A percentile compares a stretch with the other conserved stretches of the same genome.
Evolutionary conservation across 2,329 filamentous ascomycete genomes (phyloP).

Genomic region (Fusarium gaditjirri): DNA sequence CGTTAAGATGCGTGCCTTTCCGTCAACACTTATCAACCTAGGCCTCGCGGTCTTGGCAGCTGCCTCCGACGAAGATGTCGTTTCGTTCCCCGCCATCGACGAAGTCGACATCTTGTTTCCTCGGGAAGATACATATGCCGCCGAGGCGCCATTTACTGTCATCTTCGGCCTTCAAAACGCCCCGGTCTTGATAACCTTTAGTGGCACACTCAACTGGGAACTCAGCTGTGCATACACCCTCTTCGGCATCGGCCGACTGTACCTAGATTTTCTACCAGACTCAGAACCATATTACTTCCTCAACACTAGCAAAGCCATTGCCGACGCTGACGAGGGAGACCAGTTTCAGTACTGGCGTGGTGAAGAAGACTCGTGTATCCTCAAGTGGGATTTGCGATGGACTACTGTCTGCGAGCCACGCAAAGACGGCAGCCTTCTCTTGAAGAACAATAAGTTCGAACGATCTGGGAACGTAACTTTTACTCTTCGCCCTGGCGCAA

Average conservation of each 20-base stretch:
- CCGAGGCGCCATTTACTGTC: constrained; percentile 24
- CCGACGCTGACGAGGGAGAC: constrained; percentile 16
- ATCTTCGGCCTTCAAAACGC: constrained; percentile 32
- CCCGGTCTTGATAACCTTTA: constrained; percentile 20
- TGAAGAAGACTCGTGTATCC: constrained; percentile 16
- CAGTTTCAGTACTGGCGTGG: constrained; percentile 24
- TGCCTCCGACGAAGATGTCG: constrained; percentile 1
- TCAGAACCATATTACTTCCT: constrained; percentile 21
- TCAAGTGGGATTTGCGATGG: constrained; percentile 22
- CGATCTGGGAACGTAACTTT: constrained; percentile 12
- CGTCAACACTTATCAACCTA: neutral
- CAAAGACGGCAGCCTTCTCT: constrained; percentile 6
- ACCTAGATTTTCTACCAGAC: constrained; percentile 13
- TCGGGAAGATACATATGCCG: constrained; percentile 24
- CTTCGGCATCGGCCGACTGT: constrained; percentile 12
- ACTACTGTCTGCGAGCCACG: constrained; percentile 17
- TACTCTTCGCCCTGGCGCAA: constrained; percentile 9
- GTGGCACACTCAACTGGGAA: constrained; percentile 18
- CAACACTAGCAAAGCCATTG: constrained; percentile 16
- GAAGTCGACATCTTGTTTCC: constrained; percentile 31
- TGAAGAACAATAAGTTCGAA: constrained; percentile 24
- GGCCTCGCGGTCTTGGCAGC: neutral
- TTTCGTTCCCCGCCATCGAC: constrained; percentile 22
- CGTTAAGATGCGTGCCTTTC: neutral
- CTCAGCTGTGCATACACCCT: constrained; percentile 15